Conservation (phyloP, 1,284 basidiomycete species). For the Blastosporella zonata region DNA sequence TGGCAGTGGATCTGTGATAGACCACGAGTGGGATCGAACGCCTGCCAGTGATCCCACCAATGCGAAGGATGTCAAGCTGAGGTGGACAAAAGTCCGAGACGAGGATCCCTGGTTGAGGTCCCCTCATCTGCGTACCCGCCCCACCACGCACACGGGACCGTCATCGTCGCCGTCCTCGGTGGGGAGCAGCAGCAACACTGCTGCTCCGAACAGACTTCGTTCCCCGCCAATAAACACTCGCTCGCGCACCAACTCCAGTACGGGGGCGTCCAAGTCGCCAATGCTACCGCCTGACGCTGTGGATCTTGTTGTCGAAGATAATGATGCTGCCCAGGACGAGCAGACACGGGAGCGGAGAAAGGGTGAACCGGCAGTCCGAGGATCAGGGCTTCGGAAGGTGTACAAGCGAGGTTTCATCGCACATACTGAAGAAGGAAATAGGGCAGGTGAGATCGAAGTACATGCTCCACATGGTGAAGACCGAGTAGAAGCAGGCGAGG, state of each 20-base stretch:
- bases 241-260: constrained; percentile 27
- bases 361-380: constrained; percentile 46
- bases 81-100: constrained; percentile 41
- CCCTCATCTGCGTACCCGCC: constrained; percentile 15
- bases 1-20: constrained; percentile 32
- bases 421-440: constrained; percentile 34
- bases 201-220: constrained; percentile 22
- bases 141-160: constrained; percentile 7
- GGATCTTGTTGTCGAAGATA: constrained; percentile 72
- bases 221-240: constrained; percentile 33
- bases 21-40: constrained; percentile 41
- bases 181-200: constrained; percentile 30
- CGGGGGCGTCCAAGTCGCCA: constrained; percentile 29
- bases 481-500: constrained; percentile 30
- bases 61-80: constrained; percentile 39
- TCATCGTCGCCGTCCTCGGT: constrained; percentile 25
- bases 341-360: constrained; percentile 48
- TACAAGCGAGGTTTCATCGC: constrained; percentile 50
- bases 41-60: constrained; percentile 12
- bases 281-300: constrained; percentile 70
- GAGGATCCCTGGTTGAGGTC: constrained; percentile 17
- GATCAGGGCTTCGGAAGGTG: constrained; percentile 46
- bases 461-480: constrained; percentile 28
- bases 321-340: constrained; percentile 46
- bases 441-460: constrained; percentile 39